Conservation (phyloP, 352 stramenopile species). For the Phytopythium chamaehyphon region DNA sequence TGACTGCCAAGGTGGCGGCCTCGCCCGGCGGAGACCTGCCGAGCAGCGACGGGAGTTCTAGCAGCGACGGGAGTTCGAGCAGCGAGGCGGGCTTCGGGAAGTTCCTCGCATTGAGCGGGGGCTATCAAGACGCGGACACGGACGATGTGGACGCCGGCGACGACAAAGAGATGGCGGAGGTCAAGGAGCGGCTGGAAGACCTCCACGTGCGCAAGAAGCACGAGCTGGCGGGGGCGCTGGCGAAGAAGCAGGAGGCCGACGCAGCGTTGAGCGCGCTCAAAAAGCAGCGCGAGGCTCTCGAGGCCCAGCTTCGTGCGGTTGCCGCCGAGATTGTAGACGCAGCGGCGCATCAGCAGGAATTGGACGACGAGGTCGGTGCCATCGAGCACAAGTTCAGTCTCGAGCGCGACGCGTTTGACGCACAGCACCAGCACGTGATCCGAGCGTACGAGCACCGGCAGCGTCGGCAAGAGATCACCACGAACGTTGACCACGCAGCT, state of each 20-base stretch:
- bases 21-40: slow-evolving; percentile 26
- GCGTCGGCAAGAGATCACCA: slow-evolving; percentile 30
- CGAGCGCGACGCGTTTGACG: slow-evolving; percentile 37
- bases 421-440: slow-evolving; percentile 46
- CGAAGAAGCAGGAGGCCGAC: slow-evolving; percentile 19
- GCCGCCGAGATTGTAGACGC: slow-evolving; percentile 45
- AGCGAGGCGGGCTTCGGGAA: slow-evolving; percentile 7
- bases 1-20: slow-evolving; percentile 30
- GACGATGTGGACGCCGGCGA: slow-evolving; percentile 17
- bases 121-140: slow-evolving; percentile 6
- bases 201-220: slow-evolving; percentile 39
- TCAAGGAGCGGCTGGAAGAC: slow-evolving; percentile 26
- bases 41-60: not conserved
- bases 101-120: not conserved
- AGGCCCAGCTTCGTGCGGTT: slow-evolving; percentile 48
- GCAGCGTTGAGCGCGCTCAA: slow-evolving; percentile 22
- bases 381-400: slow-evolving; percentile 49
- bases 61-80: not conserved
- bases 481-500: slow-evolving; percentile 30
- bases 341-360: slow-evolving; percentile 24
- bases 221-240: slow-evolving; percentile 23
- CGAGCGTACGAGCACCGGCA: slow-evolving; percentile 29
- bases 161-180: slow-evolving; percentile 28
- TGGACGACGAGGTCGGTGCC: slow-evolving; percentile 36
- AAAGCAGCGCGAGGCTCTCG: slow-evolving; percentile 42